Evolutionary conservation across 352 stramenopile species (phyloP).

Genomic region (Globisporangium abappressorium): DNA sequence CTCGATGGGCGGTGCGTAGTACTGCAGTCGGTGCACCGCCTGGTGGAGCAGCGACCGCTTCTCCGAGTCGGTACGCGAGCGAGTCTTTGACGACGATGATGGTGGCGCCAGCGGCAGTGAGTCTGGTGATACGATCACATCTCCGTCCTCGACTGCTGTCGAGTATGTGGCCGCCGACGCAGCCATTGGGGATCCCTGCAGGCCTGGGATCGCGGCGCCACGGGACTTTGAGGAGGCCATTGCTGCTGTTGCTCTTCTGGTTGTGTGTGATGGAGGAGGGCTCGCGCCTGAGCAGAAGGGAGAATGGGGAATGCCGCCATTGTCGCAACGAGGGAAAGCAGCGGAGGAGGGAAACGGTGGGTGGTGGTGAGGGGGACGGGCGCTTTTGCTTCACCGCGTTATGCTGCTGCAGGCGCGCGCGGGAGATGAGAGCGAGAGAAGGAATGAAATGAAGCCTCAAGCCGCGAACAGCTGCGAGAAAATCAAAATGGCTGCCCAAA

Average conservation of each 20-base stretch:
- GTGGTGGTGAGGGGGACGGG: not conserved
- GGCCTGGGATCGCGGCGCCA: not conserved
- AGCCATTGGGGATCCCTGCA: conserved; percentile 2
- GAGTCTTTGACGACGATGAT: not conserved
- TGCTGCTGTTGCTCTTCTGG: not conserved
- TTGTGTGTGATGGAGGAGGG: not conserved
- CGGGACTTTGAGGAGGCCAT: conserved; percentile 7
- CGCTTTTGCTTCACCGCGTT: not conserved
- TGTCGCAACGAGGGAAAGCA: not conserved
- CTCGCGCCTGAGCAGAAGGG: not conserved
- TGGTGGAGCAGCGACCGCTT: conserved; percentile 19
- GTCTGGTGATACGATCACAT: conserved; percentile 6
- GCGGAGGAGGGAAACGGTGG: not conserved
- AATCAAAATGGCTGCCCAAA: not conserved
- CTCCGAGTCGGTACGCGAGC: conserved; percentile 5
- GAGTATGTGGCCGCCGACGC: not conserved
- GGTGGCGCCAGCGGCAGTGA: not conserved
- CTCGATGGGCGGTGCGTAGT: conserved; percentile 28
- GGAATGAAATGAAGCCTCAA: not conserved
- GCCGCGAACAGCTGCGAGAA: not conserved
- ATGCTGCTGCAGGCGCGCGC: not conserved
- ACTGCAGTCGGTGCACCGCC: conserved; percentile 18
- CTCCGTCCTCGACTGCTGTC: not conserved
- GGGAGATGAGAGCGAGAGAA: conserved; percentile 4
- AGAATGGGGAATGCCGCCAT: not conserved